Base-by-base conservation (phyloP, 371 early-diverging fungal species). In the Mucor circinelloides region DNA sequence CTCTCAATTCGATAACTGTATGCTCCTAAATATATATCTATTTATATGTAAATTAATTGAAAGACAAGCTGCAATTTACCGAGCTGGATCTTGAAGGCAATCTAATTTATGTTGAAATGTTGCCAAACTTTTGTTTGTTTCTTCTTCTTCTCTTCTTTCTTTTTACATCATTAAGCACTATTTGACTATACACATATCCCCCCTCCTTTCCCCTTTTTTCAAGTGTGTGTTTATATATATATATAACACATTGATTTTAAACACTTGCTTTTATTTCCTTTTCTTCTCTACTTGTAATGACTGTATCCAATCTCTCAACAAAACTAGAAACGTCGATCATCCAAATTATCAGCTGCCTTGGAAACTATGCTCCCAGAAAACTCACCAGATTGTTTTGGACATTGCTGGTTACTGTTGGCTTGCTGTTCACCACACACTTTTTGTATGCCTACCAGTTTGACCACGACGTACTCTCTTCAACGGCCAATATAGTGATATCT, bases 381-480 rank as follows among this genome's bases (percentile, higher is more conserved):
- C 10, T 67, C 17, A 44, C 61, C 15, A 36, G 62, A 10, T 9
- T 67, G 21, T 34, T 60, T 1, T 67, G 61, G 62, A 25, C 40
- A 42, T n/a, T 50, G 0, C 17, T 61, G 13, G 30, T 38, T 13
- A 55, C 50, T 1, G 15, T 44, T 25, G 55, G 28, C 30, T 2
- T 67, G 17, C 15, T 40, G 21, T 61, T 67, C 13, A 61, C 44
- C 42, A 67, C 61, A 25, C 54, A 56, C n/a, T 67, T 67, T 44
- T 56, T 67, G 9, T 61, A 67, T 30, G 31, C 56, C n/a, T 61
- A 60, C 34, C 50, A 50, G 25, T 50, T 50, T 50, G 12, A 8
- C 25, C 50, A 25, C 23, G 10, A 23, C 8, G 0, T 13, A 13
- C 8, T 21, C 9, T 50, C 50, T 25, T 50, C 50, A 0, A 50